Percentiles rank a stretch among this genome's conserved stretches.
Evolutionary conservation across 2,329 filamentous ascomycete genomes (phyloP).

Genomic region (Aureobasidium sp.): DNA sequence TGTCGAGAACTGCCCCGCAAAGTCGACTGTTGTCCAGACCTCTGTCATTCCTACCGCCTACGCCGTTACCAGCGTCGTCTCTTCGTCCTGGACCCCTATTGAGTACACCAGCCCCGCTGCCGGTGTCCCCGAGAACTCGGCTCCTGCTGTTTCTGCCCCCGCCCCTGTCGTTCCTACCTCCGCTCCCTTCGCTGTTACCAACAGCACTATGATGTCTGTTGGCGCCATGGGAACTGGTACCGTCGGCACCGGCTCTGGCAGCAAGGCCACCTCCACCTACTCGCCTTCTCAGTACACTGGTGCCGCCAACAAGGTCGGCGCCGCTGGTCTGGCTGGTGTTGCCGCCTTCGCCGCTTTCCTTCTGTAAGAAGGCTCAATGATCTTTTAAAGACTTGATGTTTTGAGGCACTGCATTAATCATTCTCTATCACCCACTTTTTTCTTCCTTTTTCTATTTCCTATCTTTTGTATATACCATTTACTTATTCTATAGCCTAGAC

Average conservation of each 20-base stretch:
- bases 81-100: conserved; percentile 16
- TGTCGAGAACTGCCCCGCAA: conserved; percentile 18
- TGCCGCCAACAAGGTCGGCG: conserved; percentile 9
- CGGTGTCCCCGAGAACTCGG: background rate
- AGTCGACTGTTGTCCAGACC: background rate
- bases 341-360: conserved; percentile 10
- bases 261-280: conserved; percentile 1
- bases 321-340: conserved; percentile 6
- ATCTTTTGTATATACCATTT: conserved; percentile 8
- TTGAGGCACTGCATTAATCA: background rate
- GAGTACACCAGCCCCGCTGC: background rate
- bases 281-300: conserved; percentile 5
- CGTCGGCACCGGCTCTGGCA: conserved; percentile 4
- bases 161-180: conserved; percentile 8
- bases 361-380: conserved; percentile 4
- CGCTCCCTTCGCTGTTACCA: conserved; percentile 6
- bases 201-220: conserved; percentile 7
- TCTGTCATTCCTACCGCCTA: background rate
- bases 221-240: background rate
- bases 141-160: conserved; percentile 5
- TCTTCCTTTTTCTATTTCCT: background rate
- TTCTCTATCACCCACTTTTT: background rate
- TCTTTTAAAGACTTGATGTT: background rate
- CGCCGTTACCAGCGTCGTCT: background rate
- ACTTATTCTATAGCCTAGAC: background rate